These are phyloP conservation scores for Begonia masoniana DNA, from an alignment of 306 rosid genomes.

Conservation along the genomic window DNA sequence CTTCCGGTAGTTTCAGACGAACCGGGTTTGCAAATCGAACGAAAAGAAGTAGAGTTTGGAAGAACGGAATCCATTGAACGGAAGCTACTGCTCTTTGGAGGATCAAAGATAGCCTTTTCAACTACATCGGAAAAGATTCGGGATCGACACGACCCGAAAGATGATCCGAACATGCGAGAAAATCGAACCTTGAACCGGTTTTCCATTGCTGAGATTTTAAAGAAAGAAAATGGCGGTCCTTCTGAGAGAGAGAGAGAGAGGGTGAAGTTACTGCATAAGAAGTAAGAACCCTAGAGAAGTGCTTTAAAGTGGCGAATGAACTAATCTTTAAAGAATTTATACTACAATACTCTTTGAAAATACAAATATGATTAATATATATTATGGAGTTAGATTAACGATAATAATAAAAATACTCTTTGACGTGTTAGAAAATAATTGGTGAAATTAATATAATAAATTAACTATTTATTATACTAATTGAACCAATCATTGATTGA, in stretches of 20 bases:
- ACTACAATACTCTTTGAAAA: background rate
- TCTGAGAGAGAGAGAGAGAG: slow-evolving; percentile 5
- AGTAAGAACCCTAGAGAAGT: slow-evolving; percentile 7
- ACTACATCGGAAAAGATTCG: slow-evolving; percentile 46
- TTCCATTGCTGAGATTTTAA: slow-evolving; percentile 31
- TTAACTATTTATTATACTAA: too few species aligned
- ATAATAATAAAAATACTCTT: too few species aligned
- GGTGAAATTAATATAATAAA: too few species aligned
- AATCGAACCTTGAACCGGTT: slow-evolving; percentile 52
- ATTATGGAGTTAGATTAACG: background rate
- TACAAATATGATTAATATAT: slow-evolving; percentile 13
- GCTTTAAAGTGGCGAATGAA: slow-evolving; percentile 20
- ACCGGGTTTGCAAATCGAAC: slow-evolving; percentile 35
- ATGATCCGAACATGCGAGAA: slow-evolving; percentile 75
- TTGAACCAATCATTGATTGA: too few species aligned
- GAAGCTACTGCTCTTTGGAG: slow-evolving; percentile 13
- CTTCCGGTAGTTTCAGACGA: slow-evolving; percentile 12
- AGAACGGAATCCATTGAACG: slow-evolving; percentile 17
- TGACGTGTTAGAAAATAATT: too few species aligned
- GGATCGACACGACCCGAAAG: slow-evolving; percentile 68
- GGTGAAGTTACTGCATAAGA: slow-evolving; percentile 3
- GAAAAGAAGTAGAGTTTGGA: slow-evolving; percentile 22
- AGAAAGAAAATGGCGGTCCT: background rate
- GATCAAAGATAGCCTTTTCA: slow-evolving; percentile 42
- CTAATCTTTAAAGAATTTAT: slow-evolving; percentile 8